Conservation (phyloP, 208 protist genomes). For the Angomonas ambiguus region DNA sequence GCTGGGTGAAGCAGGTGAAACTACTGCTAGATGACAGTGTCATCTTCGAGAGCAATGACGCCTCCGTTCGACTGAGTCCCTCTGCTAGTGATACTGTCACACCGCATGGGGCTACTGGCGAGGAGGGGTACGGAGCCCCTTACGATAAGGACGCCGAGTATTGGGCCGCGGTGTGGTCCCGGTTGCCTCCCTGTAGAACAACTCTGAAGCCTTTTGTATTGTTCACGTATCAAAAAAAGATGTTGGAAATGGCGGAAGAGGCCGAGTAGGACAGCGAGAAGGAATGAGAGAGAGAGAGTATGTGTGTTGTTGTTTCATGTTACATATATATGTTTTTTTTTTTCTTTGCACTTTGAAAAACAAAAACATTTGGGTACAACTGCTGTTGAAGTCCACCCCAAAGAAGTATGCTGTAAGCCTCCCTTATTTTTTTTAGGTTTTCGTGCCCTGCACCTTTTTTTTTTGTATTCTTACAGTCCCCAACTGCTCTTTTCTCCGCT, state of each 20-base stretch:
- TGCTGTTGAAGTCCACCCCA: too few species aligned
- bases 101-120: neutral
- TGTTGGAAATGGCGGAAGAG: slow-evolving; percentile 20
- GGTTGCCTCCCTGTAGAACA: slow-evolving; percentile 23
- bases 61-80: slow-evolving; percentile 15
- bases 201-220: slow-evolving; percentile 38
- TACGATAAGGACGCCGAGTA: neutral
- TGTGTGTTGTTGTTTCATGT: neutral
- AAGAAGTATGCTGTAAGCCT: too few species aligned
- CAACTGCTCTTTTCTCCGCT: too few species aligned
- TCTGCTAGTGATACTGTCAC: neutral
- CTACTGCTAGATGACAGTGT: slow-evolving; percentile 56
- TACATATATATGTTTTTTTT: slow-evolving; percentile 9
- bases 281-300: slow-evolving; percentile 2
- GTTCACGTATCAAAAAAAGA: slow-evolving; percentile 42
- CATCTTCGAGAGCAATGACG: slow-evolving; percentile 59
- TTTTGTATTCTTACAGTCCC: too few species aligned
- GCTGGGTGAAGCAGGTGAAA: slow-evolving; percentile 49
- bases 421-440: too few species aligned
- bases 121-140: neutral
- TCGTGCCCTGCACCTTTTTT: too few species aligned
- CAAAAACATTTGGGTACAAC: too few species aligned
- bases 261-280: neutral
- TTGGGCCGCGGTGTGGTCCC: neutral
- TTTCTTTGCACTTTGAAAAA: too few species aligned